Evolutionary conservation across 2,329 filamentous ascomycete species (phyloP).

Genomic region (Gnomoniopsis smithogilvyi): DNA sequence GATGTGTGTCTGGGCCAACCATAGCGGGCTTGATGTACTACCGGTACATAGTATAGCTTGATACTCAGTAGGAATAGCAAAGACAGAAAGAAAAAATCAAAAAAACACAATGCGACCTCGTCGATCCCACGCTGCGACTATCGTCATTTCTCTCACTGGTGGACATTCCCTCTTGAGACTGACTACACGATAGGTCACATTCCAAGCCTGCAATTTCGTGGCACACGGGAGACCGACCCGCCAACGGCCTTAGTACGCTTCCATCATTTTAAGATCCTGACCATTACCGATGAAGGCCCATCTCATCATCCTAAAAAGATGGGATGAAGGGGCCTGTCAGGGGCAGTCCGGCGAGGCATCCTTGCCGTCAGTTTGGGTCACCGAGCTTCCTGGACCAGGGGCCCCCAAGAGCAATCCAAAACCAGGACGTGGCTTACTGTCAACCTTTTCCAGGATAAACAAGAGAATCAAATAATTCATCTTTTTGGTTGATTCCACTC

Average conservation of each 20-base stretch:
- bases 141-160: background rate
- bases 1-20: background rate
- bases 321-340: background rate
- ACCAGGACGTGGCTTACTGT: no score
- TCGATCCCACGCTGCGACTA: background rate
- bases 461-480: no score
- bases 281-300: background rate
- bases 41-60: no score
- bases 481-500: no score
- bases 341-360: background rate
- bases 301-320: background rate
- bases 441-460: no score
- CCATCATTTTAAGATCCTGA: background rate
- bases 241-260: background rate
- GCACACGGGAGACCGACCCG: background rate
- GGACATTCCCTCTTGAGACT: background rate
- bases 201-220: conserved; percentile 1
- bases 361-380: background rate
- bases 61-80: background rate
- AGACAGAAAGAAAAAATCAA: no score
- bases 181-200: background rate
- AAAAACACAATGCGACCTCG: no score
- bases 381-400: background rate
- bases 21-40: background rate
- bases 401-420: no score